These are phyloP conservation scores for Apophysomyces ossiformis DNA, from an alignment of 371 early-diverging fungal genomes.

Conservation along the genomic window DNA sequence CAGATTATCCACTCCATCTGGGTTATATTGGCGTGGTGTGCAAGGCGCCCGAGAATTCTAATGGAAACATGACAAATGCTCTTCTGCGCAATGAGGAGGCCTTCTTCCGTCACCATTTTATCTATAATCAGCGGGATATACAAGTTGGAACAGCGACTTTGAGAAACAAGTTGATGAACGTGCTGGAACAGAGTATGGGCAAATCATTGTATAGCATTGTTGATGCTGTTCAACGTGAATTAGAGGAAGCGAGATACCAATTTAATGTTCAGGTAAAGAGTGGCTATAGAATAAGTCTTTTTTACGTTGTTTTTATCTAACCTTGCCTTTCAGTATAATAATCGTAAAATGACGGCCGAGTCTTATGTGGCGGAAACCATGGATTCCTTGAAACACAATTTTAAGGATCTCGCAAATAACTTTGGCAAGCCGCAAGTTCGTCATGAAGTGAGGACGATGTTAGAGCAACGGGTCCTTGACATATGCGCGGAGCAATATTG, in stretches of 20 bases:
- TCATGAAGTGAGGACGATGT: slow-evolving; percentile 84
- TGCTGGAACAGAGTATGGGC: slow-evolving; percentile 93
- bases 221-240: slow-evolving; percentile 88
- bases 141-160: slow-evolving; percentile 86
- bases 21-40: slow-evolving; percentile 99
- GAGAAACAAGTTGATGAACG: slow-evolving; percentile 81
- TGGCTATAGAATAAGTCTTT: neutral
- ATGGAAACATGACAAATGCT: slow-evolving; percentile 63
- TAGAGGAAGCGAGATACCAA: slow-evolving; percentile 95
- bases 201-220: slow-evolving; percentile 79
- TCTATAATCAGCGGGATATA: slow-evolving; percentile 68
- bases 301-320: neutral
- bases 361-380: slow-evolving; percentile 95
- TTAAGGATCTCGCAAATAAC: slow-evolving; percentile 86
- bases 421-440: slow-evolving; percentile 94
- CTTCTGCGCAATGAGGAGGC: slow-evolving; percentile 74
- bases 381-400: slow-evolving; percentile 89
- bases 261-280: slow-evolving; percentile 84
- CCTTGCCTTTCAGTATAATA: slow-evolving; percentile 74
- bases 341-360: slow-evolving; percentile 90
- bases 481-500: slow-evolving; percentile 94
- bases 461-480: slow-evolving; percentile 88
- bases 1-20: slow-evolving; percentile 90
- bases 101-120: slow-evolving; percentile 66
- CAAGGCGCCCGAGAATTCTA: slow-evolving; percentile 57